Conservation (phyloP, 768 basidiomycete genomes). For the Russula foetens region DNA sequence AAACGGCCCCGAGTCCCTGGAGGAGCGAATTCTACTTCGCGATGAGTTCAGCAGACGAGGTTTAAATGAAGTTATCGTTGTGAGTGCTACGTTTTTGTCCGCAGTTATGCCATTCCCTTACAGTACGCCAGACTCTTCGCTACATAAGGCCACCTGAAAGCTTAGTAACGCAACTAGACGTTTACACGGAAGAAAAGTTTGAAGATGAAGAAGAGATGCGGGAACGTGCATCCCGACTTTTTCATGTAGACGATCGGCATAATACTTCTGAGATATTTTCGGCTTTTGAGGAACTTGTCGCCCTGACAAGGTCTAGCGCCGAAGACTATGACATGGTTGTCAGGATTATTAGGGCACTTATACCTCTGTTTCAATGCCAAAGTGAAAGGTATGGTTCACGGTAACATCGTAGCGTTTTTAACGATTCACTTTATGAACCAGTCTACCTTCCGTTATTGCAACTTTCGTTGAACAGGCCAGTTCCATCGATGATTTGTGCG, state of each 20-base stretch:
- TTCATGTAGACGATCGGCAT: slow-evolving; percentile 23
- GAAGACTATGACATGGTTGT: slow-evolving; percentile 57
- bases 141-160: slow-evolving; percentile 71
- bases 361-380: slow-evolving; percentile 48
- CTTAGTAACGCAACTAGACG: slow-evolving; percentile 69
- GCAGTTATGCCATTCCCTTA: background rate
- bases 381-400: slow-evolving; percentile 40
- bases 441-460: background rate
- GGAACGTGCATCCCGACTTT: slow-evolving; percentile 44
- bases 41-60: slow-evolving; percentile 81
- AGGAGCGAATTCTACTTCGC: slow-evolving; percentile 68
- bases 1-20: slow-evolving; percentile 66
- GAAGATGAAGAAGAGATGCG: slow-evolving; percentile 85
- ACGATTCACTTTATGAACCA: background rate
- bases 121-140: slow-evolving; percentile 48
- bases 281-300: slow-evolving; percentile 52
- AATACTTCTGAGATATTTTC: slow-evolving; percentile 42
- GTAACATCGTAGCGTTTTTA: background rate
- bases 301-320: slow-evolving; percentile 50
- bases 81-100: slow-evolving; percentile 33
- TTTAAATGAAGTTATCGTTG: slow-evolving; percentile 75
- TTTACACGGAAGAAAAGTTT: slow-evolving; percentile 82
- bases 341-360: slow-evolving; percentile 49
- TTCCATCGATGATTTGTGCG: slow-evolving; percentile 7
- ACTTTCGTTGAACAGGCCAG: slow-evolving; percentile 12